Base-by-base conservation (phyloP, 2,329 filamentous ascomycete genomes). In the Nemania sp. region DNA sequence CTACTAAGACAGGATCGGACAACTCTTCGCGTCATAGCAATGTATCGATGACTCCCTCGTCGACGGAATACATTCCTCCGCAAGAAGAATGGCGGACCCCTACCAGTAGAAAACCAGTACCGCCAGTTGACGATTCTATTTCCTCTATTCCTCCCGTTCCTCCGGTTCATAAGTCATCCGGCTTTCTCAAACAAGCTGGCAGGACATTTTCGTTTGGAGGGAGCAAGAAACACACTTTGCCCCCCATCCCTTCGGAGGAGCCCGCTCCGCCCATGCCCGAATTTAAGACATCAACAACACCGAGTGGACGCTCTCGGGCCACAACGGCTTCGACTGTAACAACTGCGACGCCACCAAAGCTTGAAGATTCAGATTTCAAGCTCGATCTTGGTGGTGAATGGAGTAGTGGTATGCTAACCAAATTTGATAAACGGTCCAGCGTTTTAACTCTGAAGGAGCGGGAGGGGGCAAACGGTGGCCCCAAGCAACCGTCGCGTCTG, bases 11-110 rank as follows among this genome's bases (percentile, higher is more conserved):
- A 55, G 77, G 76, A 45, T 83, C 80, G 60, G 82, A 84, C 68
- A 81, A 80, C 62, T 84, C 81, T 28, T 85, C 82, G 44, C 78
- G 81, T 64, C 80, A 84, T 66, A 84, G 82, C 68, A 82, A 82
- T 69, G 79, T 76, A 47, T 84, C 82, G n/a, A 84, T 82, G 31
- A 75, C 82, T 30, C 80, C 82, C 11, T 85, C 82, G 3, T 84
- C 82, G 3, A 77, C 80, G 46, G 81, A 78, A 47, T 64, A 72
- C 28, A 68, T 65, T 36, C 45, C 55, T 31, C 62, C 61, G 8
- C 71, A 74, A 31, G 74, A 79, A 51, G 75, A 78, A 49, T 72
- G 69, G 70, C 72, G 68, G 44, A 64, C 65, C 36, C 56, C 64
- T 28, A 63, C 61, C 49, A 76, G 69, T 63, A 80, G 75, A 41